Conservation (phyloP, 129 eudicot genomes). For the Lactuca sativa region DNA sequence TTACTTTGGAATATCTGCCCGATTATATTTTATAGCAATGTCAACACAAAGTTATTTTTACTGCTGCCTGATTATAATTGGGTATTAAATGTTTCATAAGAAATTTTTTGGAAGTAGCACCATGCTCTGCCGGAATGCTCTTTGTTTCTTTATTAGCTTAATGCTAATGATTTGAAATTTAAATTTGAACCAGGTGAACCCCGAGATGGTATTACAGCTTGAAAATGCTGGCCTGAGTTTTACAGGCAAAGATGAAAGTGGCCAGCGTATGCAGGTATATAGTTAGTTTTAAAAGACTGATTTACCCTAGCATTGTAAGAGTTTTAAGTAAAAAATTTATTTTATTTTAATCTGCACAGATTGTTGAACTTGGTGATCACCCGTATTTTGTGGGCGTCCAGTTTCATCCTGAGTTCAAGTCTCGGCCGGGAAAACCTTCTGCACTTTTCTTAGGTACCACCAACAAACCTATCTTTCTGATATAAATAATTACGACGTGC, state of each 20-base stretch:
- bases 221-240: conserved; percentile 81
- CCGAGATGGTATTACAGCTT: conserved; percentile 68
- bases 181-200: conserved; percentile 58
- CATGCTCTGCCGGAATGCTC: not conserved
- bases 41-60: no score
- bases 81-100: no score
- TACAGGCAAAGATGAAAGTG: conserved; percentile 88
- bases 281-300: not conserved
- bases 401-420: conserved; percentile 92
- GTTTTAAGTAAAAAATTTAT: not conserved
- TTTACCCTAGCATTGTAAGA: not conserved
- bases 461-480: not conserved
- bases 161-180: not conserved
- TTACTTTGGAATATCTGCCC: not conserved
- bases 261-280: conserved; percentile 84
- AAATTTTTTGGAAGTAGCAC: not conserved
- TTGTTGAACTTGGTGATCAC: conserved; percentile 70
- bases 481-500: not conserved
- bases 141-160: not conserved
- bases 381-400: conserved; percentile 84
- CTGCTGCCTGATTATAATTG: no score
- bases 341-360: conserved; percentile 42
- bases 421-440: conserved; percentile 90
- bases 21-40: no score
- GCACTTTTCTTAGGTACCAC: conserved; percentile 76